These are phyloP conservation scores for Nosema muscidifuracis DNA, from an alignment of 371 early-diverging fungal species.

Conservation along the genomic window DNA sequence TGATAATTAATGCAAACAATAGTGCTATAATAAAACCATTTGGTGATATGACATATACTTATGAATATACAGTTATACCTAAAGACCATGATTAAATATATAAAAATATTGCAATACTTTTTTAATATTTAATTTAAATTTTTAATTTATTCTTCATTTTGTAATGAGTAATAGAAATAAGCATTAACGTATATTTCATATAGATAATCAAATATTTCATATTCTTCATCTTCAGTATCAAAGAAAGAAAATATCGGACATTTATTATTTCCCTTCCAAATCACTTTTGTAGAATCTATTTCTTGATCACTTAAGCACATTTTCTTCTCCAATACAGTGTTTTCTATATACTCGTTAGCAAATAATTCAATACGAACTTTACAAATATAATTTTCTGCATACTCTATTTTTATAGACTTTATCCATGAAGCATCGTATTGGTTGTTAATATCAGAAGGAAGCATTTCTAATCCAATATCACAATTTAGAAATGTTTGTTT, in stretches of 20 bases:
- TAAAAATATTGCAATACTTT: background rate
- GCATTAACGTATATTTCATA: conserved; percentile 55
- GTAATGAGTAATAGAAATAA: conserved; percentile 16
- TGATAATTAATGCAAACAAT: background rate
- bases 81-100: no score
- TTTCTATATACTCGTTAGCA: conserved; percentile 51
- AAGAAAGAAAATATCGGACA: conserved; percentile 47
- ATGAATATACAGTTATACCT: background rate
- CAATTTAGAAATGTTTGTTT: conserved; percentile 10
- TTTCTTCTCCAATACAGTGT: conserved; percentile 45
- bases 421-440: conserved; percentile 29
- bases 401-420: conserved; percentile 47
- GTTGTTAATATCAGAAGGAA: conserved; percentile 6
- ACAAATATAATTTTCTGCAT: conserved; percentile 41
- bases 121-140: no score
- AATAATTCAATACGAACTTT: conserved; percentile 41
- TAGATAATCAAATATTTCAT: conserved; percentile 53
- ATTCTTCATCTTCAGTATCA: conserved; percentile 28
- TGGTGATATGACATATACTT: background rate
- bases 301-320: conserved; percentile 27
- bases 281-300: conserved; percentile 25
- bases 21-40: background rate
- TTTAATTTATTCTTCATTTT: background rate
- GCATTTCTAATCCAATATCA: background rate
- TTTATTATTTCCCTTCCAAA: conserved; percentile 43